phyloP scores from a whole-genome alignment of 495 filamentous ascomycete species.

The Aspergillus egyptiacus region DNA sequence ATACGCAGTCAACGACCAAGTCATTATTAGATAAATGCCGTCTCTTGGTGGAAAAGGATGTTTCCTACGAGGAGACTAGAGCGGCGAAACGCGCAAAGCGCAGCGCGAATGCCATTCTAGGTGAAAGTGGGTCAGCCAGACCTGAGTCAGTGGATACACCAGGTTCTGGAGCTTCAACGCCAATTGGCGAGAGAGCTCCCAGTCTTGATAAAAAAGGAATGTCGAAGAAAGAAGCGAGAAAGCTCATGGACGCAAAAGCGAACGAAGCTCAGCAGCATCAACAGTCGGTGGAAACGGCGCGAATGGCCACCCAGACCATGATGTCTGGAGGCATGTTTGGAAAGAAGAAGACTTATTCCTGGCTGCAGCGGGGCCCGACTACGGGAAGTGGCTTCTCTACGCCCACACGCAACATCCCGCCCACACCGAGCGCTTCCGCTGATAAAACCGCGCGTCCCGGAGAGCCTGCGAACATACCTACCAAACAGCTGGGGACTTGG shows the following conservation, averaged over 20 bases:
- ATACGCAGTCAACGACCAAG: slow-evolving; percentile 17
- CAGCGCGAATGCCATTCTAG: slow-evolving; percentile 36
- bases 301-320: slow-evolving; percentile 43
- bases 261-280: slow-evolving; percentile 48
- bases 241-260: slow-evolving; percentile 43
- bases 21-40: slow-evolving; percentile 32
- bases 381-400: slow-evolving; percentile 36
- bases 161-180: slow-evolving; percentile 39
- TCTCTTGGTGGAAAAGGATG: slow-evolving; percentile 30
- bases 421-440: slow-evolving; percentile 28
- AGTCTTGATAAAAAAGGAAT: slow-evolving; percentile 51
- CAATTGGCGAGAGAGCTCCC: slow-evolving; percentile 39
- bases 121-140: slow-evolving; percentile 29
- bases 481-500: slow-evolving; percentile 40
- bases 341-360: slow-evolving; percentile 42
- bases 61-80: slow-evolving; percentile 45
- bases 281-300: slow-evolving; percentile 44
- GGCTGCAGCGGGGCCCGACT: slow-evolving; percentile 36
- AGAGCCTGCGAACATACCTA: slow-evolving; percentile 22
- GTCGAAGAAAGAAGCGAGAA: slow-evolving; percentile 49
- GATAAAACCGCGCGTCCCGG: slow-evolving; percentile 31
- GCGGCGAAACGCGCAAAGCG: slow-evolving; percentile 46
- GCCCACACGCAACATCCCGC: slow-evolving; percentile 31
- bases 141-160: slow-evolving; percentile 34
- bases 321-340: slow-evolving; percentile 41